Evolutionary conservation across 2,329 filamentous ascomycete species (phyloP).

Genomic region (Ophiosphaerella korrae): DNA sequence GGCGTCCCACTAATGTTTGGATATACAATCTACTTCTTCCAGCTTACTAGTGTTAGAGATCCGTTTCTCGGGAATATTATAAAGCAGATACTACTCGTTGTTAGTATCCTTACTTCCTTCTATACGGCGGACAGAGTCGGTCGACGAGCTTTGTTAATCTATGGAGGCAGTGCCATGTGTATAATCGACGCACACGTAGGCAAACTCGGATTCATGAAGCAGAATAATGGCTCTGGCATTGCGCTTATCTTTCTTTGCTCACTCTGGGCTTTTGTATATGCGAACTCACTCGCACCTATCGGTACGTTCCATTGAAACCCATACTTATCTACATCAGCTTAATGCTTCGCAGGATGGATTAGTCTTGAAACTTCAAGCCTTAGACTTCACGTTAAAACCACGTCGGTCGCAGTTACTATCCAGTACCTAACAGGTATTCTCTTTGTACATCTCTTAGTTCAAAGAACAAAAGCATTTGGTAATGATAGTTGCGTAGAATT

Average conservation of each 20-base stretch:
- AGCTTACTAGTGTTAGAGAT: constrained; percentile 6
- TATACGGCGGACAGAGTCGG: constrained; percentile 6
- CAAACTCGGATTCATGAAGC: constrained; percentile 8
- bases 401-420: constrained; percentile 6
- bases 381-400: constrained; percentile 7
- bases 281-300: constrained; percentile 8
- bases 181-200: constrained; percentile 5
- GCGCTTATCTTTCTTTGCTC: constrained; percentile 6
- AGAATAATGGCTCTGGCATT: constrained; percentile 2
- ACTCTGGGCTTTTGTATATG: constrained; percentile 9
- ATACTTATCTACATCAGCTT: neutral
- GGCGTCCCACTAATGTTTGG: constrained; percentile 12
- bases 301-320: neutral
- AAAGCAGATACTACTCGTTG: constrained; percentile 7
- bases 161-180: constrained; percentile 4
- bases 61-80: constrained; percentile 11
- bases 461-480: neutral
- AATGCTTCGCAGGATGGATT: constrained; percentile 3
- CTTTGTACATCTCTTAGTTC: neutral
- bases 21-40: constrained; percentile 12
- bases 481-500: neutral
- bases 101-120: constrained; percentile 6
- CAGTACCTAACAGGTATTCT: constrained; percentile 8
- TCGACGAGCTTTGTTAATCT: constrained; percentile 1
- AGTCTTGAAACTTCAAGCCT: constrained; percentile 8